Conservation (phyloP, 257 asterid genomes). For the Scutellaria galericulata region DNA sequence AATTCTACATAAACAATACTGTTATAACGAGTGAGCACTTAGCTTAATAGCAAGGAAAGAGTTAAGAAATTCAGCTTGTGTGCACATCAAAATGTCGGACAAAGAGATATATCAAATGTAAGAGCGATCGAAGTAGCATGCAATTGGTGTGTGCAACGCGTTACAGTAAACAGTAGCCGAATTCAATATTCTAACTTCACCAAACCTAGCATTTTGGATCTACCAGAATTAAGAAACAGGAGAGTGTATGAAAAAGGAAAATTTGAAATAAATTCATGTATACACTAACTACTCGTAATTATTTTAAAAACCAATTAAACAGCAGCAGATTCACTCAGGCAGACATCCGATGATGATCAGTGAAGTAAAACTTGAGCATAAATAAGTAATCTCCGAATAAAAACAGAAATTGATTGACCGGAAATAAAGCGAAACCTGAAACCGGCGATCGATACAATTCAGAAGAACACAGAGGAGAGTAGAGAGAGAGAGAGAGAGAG, state of each 20-base stretch:
- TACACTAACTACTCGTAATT: conserved; percentile 2
- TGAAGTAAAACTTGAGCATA: neutral
- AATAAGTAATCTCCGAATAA: neutral
- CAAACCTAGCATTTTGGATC: conserved; percentile 5
- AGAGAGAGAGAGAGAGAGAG: conserved; percentile 2
- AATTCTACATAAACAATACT: neutral
- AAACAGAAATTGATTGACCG: neutral
- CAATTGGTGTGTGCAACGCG: neutral
- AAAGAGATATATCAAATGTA: neutral
- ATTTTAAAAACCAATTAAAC: neutral
- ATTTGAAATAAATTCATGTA: neutral
- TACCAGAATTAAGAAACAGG: neutral
- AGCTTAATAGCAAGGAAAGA: neutral
- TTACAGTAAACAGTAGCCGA: neutral
- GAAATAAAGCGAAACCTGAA: conserved; percentile 19
- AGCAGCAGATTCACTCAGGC: conserved; percentile 1
- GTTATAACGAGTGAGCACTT: neutral
- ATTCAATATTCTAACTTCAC: neutral
- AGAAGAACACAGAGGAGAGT: neutral
- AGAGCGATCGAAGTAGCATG: conserved; percentile 18
- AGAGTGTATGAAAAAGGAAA: neutral
- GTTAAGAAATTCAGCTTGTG: conserved; percentile 5
- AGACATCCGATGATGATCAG: neutral
- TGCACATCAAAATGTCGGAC: neutral
- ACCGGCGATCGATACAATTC: conserved; percentile 3